Conservation (phyloP, 208 protist species). For the Crithidia acanthocephali region DNA sequence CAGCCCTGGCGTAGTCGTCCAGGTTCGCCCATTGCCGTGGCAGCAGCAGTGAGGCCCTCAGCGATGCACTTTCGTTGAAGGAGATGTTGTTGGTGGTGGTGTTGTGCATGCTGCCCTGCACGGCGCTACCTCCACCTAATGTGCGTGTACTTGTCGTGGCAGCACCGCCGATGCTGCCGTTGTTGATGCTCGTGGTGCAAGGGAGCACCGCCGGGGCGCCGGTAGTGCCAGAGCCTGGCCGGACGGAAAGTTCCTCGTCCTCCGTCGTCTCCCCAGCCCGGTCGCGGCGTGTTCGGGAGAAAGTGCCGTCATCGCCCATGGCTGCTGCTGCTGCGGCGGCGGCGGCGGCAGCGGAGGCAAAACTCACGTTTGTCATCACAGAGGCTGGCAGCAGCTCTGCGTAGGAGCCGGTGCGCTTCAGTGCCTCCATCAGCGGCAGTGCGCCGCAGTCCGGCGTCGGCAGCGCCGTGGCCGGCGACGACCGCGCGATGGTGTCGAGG, state of each 20-base stretch:
- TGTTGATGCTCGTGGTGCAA: not conserved
- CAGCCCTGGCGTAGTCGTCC: constrained; percentile 23
- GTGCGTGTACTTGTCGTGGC: not conserved
- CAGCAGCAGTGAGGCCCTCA: not conserved
- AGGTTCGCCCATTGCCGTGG: constrained; percentile 14
- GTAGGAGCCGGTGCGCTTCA: constrained; percentile 33
- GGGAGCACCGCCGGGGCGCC: not conserved
- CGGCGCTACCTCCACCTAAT: not conserved
- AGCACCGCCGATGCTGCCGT: not conserved
- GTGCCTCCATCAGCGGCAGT: constrained; percentile 31
- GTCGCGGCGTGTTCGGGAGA: not conserved
- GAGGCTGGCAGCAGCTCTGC: constrained; percentile 13
- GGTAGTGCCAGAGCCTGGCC: not conserved
- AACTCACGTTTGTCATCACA: constrained; percentile 1
- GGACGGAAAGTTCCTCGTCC: not conserved
- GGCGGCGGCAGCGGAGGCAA: constrained; percentile 7
- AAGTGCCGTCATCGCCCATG: not conserved
- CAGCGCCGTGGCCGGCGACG: not conserved
- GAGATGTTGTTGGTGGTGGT: not conserved
- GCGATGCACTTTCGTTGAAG: not conserved
- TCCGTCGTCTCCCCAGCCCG: constrained; percentile 4
- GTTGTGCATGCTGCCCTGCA: too few species aligned
- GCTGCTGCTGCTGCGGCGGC: not conserved
- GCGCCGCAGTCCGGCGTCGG: constrained; percentile 19
- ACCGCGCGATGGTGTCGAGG: constrained; percentile 2